These are phyloP conservation scores for Apiospora pterosperma DNA, from an alignment of 2,329 filamentous ascomycete species.

Conservation along the genomic window DNA sequence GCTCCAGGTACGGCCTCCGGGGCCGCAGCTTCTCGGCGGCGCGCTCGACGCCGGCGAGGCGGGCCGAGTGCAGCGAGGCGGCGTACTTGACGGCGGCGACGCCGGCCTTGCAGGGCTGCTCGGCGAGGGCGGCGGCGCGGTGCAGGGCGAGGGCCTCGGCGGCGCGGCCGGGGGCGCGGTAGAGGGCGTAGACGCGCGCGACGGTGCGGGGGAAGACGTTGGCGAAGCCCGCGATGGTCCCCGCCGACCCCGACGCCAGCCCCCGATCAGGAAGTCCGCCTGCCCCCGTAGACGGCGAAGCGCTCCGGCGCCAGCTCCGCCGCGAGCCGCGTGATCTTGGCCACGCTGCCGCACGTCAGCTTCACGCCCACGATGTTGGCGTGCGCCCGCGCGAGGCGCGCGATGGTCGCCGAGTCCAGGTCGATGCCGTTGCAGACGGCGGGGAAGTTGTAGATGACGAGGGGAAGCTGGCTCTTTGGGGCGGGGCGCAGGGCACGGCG, in stretches of 20 bases:
- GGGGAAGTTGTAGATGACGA: slow-evolving; percentile 21
- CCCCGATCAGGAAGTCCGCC: slow-evolving; percentile 40
- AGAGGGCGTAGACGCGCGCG: slow-evolving; percentile 37
- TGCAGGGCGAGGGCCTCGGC: slow-evolving; percentile 38
- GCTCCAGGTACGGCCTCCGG: too few species aligned
- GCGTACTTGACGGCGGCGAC: slow-evolving; percentile 45
- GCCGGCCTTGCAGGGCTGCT: slow-evolving; percentile 48
- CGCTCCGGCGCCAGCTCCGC: slow-evolving; percentile 32
- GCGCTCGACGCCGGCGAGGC: too few species aligned
- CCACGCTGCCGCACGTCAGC: slow-evolving; percentile 25
- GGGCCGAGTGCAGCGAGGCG: too few species aligned
- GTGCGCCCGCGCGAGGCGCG: slow-evolving; percentile 18
- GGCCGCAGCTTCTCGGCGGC: too few species aligned
- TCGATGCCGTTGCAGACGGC: slow-evolving; percentile 30
- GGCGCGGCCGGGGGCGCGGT: slow-evolving; percentile 29
- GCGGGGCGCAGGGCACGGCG: neutral
- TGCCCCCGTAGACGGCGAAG: slow-evolving; percentile 41
- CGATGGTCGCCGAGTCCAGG: slow-evolving; percentile 20
- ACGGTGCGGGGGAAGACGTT: slow-evolving; percentile 43
- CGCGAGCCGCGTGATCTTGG: slow-evolving; percentile 26
- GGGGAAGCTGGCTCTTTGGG: neutral
- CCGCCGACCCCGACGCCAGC: slow-evolving; percentile 29
- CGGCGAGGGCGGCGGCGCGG: slow-evolving; percentile 40
- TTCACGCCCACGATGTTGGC: slow-evolving; percentile 25
- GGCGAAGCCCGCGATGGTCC: slow-evolving; percentile 27